Percentiles rank a stretch among this genome's conserved stretches.
These are phyloP conservation scores for Nakazawaea molendinolei DNA, from an alignment of 805 yeast genomes.

Conservation along the genomic window DNA sequence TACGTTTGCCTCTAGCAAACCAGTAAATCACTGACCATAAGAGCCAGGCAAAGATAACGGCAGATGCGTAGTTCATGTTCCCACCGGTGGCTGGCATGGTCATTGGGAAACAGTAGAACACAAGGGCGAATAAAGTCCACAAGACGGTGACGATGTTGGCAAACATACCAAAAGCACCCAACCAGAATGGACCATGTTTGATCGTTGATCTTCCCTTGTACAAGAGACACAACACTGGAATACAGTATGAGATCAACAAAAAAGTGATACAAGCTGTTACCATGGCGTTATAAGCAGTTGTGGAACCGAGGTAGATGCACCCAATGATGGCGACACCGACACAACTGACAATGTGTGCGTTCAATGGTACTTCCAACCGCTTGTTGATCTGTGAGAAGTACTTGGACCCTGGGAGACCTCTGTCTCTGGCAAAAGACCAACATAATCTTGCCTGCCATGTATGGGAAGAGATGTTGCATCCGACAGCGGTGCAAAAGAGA, in stretches of 20 bases:
- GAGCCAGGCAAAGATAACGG: slow-evolving; percentile 43
- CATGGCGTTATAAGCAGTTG: slow-evolving; percentile 62
- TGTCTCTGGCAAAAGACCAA: slow-evolving; percentile 66
- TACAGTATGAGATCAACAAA: slow-evolving; percentile 47
- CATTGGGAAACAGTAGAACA: slow-evolving; percentile 61
- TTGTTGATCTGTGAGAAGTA: slow-evolving; percentile 43
- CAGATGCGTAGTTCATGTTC: slow-evolving; percentile 63
- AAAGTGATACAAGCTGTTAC: slow-evolving; percentile 56
- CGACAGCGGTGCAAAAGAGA: slow-evolving; percentile 46
- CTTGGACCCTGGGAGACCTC: slow-evolving; percentile 50
- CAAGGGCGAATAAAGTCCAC: slow-evolving; percentile 55
- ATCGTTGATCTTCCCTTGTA: slow-evolving; percentile 44
- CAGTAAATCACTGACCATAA: slow-evolving; percentile 44
- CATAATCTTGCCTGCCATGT: slow-evolving; percentile 65
- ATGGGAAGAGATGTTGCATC: slow-evolving; percentile 54
- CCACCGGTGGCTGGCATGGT: slow-evolving; percentile 53
- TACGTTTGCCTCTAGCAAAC: slow-evolving; percentile 31
- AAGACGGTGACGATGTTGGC: slow-evolving; percentile 42
- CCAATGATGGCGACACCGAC: slow-evolving; percentile 48
- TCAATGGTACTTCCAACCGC: slow-evolving; percentile 46
- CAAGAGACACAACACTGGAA: slow-evolving; percentile 46
- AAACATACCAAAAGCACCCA: slow-evolving; percentile 46
- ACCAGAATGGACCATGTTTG: slow-evolving; percentile 62
- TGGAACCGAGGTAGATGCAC: slow-evolving; percentile 57
- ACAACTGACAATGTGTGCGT: slow-evolving; percentile 52